Evolutionary conservation across 78 protist species (phyloP).

Genomic region (Speleostelium caveatum): DNA sequence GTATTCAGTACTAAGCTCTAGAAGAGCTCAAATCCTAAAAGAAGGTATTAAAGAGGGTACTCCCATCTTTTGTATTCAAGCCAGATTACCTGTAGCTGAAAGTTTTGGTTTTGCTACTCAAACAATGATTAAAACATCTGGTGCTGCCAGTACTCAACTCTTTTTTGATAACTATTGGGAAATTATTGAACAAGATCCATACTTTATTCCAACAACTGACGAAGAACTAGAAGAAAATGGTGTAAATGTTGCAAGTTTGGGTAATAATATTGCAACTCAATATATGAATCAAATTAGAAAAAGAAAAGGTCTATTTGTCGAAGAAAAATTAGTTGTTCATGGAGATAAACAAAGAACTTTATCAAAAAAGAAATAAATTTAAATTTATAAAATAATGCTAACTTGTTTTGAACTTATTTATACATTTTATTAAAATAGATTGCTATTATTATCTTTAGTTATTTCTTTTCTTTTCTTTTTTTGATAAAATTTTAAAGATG

Average conservation of each 20-base stretch:
- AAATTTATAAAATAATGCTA: no score
- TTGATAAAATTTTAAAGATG: not conserved
- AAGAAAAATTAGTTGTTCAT: slow-evolving; percentile 92
- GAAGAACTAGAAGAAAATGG: slow-evolving; percentile 96
- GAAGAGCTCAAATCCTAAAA: slow-evolving; percentile 89
- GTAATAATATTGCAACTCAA: slow-evolving; percentile 90
- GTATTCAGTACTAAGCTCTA: slow-evolving; percentile 88
- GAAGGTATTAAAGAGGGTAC: slow-evolving; percentile 95
- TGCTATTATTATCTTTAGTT: no score
- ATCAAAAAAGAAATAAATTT: slow-evolving; percentile 85
- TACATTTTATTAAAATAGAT: no score
- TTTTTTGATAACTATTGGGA: slow-evolving; percentile 88
- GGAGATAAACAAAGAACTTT: slow-evolving; percentile 97
- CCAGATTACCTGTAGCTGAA: slow-evolving; percentile 93
- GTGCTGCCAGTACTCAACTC: slow-evolving; percentile 94
- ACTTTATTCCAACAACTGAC: slow-evolving; percentile 90
- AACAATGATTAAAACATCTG: slow-evolving; percentile 90
- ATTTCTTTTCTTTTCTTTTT: not conserved
- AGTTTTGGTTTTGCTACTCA: slow-evolving; percentile 94
- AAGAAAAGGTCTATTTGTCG: slow-evolving; percentile 93
- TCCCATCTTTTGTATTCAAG: slow-evolving; percentile 84
- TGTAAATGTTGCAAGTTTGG: slow-evolving; percentile 80
- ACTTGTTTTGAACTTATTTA: no score
- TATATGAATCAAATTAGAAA: slow-evolving; percentile 87
- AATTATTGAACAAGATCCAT: slow-evolving; percentile 92